These are phyloP conservation scores for Fulvia fulva DNA, from an alignment of 2,329 filamentous ascomycete species.

Conservation along the genomic window DNA sequence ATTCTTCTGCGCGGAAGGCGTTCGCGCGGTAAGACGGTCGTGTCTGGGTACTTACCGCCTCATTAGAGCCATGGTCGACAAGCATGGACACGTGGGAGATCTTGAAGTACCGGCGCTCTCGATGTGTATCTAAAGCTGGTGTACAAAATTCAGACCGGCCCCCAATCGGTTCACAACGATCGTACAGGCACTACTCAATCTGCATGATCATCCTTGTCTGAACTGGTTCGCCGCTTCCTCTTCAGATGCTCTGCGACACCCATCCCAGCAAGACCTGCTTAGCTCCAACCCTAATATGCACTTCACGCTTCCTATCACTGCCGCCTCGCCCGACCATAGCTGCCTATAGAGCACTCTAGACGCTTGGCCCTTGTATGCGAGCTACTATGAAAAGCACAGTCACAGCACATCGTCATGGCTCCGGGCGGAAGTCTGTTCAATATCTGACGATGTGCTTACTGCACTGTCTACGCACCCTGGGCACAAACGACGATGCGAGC, in stretches of 20 bases:
- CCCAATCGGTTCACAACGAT: not conserved
- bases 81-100: not conserved
- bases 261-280: not conserved
- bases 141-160: not conserved
- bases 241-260: not conserved
- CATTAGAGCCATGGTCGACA: no score
- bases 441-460: not conserved
- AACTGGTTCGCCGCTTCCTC: not conserved
- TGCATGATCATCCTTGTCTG: not conserved
- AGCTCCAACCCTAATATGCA: not conserved
- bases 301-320: not conserved
- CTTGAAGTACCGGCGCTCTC: not conserved
- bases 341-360: not conserved
- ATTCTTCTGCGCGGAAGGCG: not conserved
- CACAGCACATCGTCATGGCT: not conserved
- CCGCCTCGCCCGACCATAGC: no score
- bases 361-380: not conserved
- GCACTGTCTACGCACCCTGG: not conserved
- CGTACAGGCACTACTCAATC: not conserved
- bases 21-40: no score
- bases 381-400: not conserved
- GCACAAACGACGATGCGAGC: no score
- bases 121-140: not conserved
- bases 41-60: not conserved
- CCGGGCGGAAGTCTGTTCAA: no score